Evolutionary conservation across 305 asterid genomes (phyloP), one percentile per base, ranked within the genome.

Genomic region (Lippia alba): DNA sequence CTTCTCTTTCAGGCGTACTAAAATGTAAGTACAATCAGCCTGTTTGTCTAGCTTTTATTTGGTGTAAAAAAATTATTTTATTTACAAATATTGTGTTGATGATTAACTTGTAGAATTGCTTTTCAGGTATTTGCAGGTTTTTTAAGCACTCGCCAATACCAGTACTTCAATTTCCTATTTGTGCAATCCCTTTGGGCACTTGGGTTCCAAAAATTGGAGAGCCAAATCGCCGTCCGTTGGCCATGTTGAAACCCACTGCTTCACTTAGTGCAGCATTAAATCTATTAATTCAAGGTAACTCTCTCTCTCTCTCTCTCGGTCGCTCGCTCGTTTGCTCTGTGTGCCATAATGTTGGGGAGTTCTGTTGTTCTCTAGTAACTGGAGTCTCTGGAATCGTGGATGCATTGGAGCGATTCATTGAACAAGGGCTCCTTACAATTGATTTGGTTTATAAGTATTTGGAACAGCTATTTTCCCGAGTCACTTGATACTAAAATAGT

Each of bases 141-240:
- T 94, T 94, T 73, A 85, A 85, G 77, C 86, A 88, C 79, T 91
- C 98, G 8, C 81, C 88, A 5, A 82, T 94, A 58, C 97, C 96
- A 45, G 76, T 88, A 48, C 92, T 94, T 67, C 91, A 89, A 66
- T 77, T 84, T 54, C 96, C 98, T 58, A 83, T 94, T 63, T 85
- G 84, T 78, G 80, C 83, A 51, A 74, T 91, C 62, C 90, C 89
- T 58, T 66, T 91, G 75, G 98, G 97, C 70, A 91, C 97, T 34
- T 94, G 98, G 98, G 94, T 85, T 80, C 97, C 98, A 1, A 83
- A 83, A 81, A 85, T 91, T 76, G 97, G 96, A 78, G 94, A 89
- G 78, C 80, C 91, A 48, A 85, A 84, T 82, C 83, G 84, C 39
- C 86, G 72, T 71, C 94, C 97, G 19, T 76, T 94, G 82, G 96